A percentile compares a stretch with the other conserved stretches of the same genome.
Evolutionary conservation across 176 grass and related monocot species (phyloP).

Genomic region (Oryza australiensis): DNA sequence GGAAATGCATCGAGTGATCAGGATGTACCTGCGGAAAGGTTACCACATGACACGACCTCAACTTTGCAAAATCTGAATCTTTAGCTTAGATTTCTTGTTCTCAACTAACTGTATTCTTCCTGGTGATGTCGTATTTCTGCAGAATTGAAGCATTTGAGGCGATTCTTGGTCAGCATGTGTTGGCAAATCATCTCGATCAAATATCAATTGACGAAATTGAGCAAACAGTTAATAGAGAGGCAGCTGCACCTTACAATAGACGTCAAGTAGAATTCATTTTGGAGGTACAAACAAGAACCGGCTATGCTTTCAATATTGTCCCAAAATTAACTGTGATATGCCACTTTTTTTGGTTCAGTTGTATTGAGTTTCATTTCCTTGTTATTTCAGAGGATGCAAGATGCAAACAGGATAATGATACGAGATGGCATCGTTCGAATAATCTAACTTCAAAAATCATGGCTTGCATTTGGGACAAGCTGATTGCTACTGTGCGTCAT

Average conservation of each 20-base stretch:
- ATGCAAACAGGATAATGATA: constrained; percentile 93
- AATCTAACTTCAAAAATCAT: constrained; percentile 43
- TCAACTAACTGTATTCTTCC: constrained; percentile 18
- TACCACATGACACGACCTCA: background rate
- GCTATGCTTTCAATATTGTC: background rate
- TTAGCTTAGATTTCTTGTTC: background rate
- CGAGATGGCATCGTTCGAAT: constrained; percentile 74
- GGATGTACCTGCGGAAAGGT: constrained; percentile 76
- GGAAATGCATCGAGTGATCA: constrained; percentile 48
- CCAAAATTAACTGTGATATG: background rate
- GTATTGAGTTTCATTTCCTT: constrained; percentile 13
- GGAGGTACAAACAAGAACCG: constrained; percentile 54
- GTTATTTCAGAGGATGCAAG: constrained; percentile 86
- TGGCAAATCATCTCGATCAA: constrained; percentile 74
- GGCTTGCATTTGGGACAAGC: background rate
- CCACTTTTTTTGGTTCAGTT: background rate
- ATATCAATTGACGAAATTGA: constrained; percentile 78
- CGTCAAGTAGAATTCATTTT: constrained; percentile 72
- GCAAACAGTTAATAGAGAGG: constrained; percentile 64
- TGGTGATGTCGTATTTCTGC: constrained; percentile 36
- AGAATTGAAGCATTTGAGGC: constrained; percentile 74
- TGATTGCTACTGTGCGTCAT: background rate
- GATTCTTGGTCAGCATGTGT: constrained; percentile 80
- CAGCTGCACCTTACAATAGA: constrained; percentile 65
- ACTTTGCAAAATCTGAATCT: constrained; percentile 11